Conservation (phyloP, 129 eudicot genomes). For the Artemisia tridentata region DNA sequence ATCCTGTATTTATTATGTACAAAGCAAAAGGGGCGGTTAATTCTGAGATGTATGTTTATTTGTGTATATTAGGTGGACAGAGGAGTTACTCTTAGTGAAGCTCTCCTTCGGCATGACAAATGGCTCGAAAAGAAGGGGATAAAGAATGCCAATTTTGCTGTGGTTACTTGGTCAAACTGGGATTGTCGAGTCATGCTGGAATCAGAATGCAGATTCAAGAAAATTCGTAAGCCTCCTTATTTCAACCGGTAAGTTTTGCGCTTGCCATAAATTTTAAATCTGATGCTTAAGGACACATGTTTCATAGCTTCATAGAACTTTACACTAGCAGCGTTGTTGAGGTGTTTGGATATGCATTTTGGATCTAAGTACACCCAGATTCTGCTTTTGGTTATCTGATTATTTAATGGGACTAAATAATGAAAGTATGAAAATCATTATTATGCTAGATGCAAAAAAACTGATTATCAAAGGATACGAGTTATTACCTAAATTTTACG, state of each 20-base stretch:
- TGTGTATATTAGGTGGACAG: slow-evolving; percentile 64
- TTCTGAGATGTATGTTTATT: not conserved
- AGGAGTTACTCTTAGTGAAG: slow-evolving; percentile 85
- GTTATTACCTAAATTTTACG: too few relatives aligned
- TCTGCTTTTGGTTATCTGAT: too few relatives aligned
- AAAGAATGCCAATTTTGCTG: slow-evolving; percentile 81
- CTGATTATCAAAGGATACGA: too few relatives aligned
- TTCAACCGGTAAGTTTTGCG: slow-evolving; percentile 56
- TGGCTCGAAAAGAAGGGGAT: slow-evolving; percentile 93
- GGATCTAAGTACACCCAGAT: too few relatives aligned
- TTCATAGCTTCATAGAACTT: not conserved
- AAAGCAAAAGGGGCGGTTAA: too few relatives aligned
- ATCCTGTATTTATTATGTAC: too few relatives aligned
- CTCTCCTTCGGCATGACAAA: slow-evolving; percentile 76
- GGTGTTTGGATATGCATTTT: too few relatives aligned
- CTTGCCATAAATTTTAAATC: slow-evolving; percentile 6
- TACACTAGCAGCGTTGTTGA: too few relatives aligned
- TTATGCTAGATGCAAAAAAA: too few relatives aligned
- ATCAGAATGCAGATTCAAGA: slow-evolving; percentile 93
- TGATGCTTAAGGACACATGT: not conserved
- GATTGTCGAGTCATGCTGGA: slow-evolving; percentile 94
- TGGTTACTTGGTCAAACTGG: slow-evolving; percentile 99
- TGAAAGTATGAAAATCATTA: too few relatives aligned
- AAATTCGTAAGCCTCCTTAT: slow-evolving; percentile 84
- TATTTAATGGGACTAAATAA: too few relatives aligned